Conservation (phyloP, 495 filamentous ascomycete species). For the Hypomontagnella submonticulosa region DNA sequence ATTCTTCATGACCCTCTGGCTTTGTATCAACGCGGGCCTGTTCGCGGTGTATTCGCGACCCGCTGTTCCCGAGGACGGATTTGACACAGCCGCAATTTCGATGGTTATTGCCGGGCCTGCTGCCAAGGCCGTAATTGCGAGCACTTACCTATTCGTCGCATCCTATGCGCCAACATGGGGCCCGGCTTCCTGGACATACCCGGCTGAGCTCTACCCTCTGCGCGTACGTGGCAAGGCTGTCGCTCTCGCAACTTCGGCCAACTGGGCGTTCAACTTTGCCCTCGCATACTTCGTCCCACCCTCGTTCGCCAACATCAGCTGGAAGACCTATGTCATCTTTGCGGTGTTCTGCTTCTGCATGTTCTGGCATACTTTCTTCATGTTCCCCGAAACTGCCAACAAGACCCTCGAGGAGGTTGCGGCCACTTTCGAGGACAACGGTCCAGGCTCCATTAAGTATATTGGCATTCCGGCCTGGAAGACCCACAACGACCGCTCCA, state of each 20-base stretch:
- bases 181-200: constrained; percentile 79
- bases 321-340: constrained; percentile 80
- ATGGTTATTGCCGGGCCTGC: constrained; percentile 65
- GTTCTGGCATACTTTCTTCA: constrained; percentile 79
- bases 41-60: constrained; percentile 63
- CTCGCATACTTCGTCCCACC: constrained; percentile 82
- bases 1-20: constrained; percentile 72
- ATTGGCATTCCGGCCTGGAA: constrained; percentile 78
- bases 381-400: constrained; percentile 85
- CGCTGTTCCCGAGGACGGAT: constrained; percentile 45
- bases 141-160: constrained; percentile 81
- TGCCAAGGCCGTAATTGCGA: constrained; percentile 78
- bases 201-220: constrained; percentile 78
- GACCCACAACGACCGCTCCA: constrained; percentile 58
- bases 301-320: constrained; percentile 77
- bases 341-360: constrained; percentile 79
- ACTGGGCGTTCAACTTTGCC: constrained; percentile 86
- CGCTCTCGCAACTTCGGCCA: constrained; percentile 75
- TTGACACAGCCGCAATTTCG: constrained; percentile 54
- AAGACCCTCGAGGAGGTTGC: constrained; percentile 84
- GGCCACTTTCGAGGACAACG: constrained; percentile 69
- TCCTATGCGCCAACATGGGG: constrained; percentile 81
- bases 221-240: constrained; percentile 77
- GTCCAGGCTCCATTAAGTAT: constrained; percentile 64
- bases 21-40: constrained; percentile 76